Percentiles rank a stretch among this genome's conserved stretches.
Evolutionary conservation across 2,329 filamentous ascomycete species (phyloP).

Genomic region (Zasmidium cellare): DNA sequence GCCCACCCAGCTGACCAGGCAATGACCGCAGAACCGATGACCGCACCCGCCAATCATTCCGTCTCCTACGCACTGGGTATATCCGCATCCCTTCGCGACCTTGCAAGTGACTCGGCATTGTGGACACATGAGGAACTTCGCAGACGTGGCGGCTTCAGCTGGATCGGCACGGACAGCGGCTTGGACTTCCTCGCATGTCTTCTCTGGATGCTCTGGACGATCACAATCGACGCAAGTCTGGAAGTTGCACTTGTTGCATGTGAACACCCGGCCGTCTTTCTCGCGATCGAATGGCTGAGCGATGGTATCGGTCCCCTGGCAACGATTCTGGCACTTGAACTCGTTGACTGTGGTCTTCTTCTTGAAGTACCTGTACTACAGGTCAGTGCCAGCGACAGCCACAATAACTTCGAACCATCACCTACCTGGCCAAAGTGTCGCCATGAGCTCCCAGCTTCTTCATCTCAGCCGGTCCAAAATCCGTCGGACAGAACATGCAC

Average conservation of each 20-base stretch:
- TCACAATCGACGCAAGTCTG: constrained; percentile 15
- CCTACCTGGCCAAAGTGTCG: background rate
- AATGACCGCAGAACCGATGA: constrained; percentile 16
- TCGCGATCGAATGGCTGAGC: constrained; percentile 7
- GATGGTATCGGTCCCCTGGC: background rate
- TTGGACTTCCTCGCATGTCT: constrained; percentile 9
- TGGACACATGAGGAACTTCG: constrained; percentile 1
- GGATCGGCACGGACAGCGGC: background rate
- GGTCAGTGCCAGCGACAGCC: background rate
- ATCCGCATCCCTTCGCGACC: constrained; percentile 9
- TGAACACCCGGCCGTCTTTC: constrained; percentile 19
- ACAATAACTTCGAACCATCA: background rate
- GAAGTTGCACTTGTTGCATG: constrained; percentile 15
- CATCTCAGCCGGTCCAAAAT: background rate
- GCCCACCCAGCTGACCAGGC: constrained; percentile 16
- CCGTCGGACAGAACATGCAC: constrained; percentile 20
- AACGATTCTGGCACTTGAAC: constrained; percentile 16
- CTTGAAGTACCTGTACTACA: background rate
- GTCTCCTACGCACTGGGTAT: constrained; percentile 1
- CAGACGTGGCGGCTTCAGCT: background rate
- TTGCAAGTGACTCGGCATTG: background rate
- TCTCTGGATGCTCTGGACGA: constrained; percentile 11
- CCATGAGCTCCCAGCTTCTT: background rate
- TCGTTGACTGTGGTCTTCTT: background rate
- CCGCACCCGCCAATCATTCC: constrained; percentile 11